phyloP scores from a whole-genome alignment of 768 basidiomycete species.

The Suillus tomentosus region DNA sequence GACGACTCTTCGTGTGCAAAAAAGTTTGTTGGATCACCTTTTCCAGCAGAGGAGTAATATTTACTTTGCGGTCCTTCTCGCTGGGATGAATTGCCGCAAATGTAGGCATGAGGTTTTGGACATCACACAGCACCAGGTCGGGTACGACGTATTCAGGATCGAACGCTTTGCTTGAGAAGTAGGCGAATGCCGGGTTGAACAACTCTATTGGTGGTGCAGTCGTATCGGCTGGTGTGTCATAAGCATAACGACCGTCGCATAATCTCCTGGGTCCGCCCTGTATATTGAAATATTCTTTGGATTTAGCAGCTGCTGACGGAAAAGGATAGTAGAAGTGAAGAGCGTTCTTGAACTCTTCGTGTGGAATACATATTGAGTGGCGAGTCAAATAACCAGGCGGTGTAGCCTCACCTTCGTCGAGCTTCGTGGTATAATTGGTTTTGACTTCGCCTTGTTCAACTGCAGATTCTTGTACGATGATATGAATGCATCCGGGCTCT shows the following conservation, averaged over 20 bases:
- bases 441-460: too few species aligned
- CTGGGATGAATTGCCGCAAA: constrained; percentile 19
- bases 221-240: not conserved
- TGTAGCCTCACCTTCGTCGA: too few species aligned
- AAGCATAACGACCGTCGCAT: not conserved
- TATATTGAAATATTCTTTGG: not conserved
- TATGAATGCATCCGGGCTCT: too few species aligned
- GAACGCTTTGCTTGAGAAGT: not conserved
- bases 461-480: too few species aligned
- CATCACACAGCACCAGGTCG: not conserved
- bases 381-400: too few species aligned
- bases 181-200: not conserved
- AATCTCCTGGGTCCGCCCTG: not conserved
- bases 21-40: constrained; percentile 8
- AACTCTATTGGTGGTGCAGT: not conserved
- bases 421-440: too few species aligned
- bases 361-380: too few species aligned
- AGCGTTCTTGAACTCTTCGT: too few species aligned
- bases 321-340: too few species aligned
- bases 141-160: not conserved
- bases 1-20: rapidly evolving
- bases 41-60: constrained; percentile 7
- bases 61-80: not conserved
- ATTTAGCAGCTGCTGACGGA: not conserved
- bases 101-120: constrained; percentile 16